Evolutionary conservation across 805 yeast species (phyloP).

Genomic region (Wickerhamiella parazyma): DNA sequence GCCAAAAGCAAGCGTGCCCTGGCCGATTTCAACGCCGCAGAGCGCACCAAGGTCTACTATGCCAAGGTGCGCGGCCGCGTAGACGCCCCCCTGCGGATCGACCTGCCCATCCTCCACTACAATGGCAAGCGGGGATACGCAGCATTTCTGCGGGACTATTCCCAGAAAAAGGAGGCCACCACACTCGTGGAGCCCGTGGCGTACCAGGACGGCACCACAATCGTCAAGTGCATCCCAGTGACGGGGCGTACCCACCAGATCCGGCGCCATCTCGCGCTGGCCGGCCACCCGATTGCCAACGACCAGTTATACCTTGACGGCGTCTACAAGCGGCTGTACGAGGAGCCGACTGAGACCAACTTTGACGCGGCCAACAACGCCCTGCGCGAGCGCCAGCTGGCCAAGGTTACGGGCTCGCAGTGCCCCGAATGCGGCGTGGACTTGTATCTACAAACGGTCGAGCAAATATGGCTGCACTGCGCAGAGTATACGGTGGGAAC

Average conservation of each 20-base stretch:
- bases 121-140: constrained; percentile 19
- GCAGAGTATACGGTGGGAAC: constrained; percentile 13
- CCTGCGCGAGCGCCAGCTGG: constrained; percentile 8
- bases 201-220: constrained; percentile 15
- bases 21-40: constrained; percentile 1
- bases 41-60: constrained; percentile 6
- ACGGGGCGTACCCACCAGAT: constrained; percentile 96
- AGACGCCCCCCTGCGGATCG: background rate
- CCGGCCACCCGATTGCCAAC: constrained; percentile 79
- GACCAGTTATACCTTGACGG: constrained; percentile 63
- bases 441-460: constrained; percentile 9
- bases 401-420: constrained; percentile 13
- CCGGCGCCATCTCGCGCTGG: constrained; percentile 71
- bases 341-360: constrained; percentile 11
- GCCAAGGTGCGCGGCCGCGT: constrained; percentile 7
- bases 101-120: constrained; percentile 15
- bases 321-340: constrained; percentile 10
- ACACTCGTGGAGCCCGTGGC: constrained; percentile 11
- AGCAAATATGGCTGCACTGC: constrained; percentile 18
- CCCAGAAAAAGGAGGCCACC: constrained; percentile 13
- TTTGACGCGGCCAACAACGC: constrained; percentile 10
- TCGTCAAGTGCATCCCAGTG: constrained; percentile 66
- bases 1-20: constrained; percentile 13
- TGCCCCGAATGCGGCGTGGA: constrained; percentile 18
- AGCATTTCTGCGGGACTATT: constrained; percentile 7